A percentile compares a stretch with the other conserved stretches of the same genome.
Conservation (phyloP, 805 yeast species). For the Yarrowia yakushimensis region DNA sequence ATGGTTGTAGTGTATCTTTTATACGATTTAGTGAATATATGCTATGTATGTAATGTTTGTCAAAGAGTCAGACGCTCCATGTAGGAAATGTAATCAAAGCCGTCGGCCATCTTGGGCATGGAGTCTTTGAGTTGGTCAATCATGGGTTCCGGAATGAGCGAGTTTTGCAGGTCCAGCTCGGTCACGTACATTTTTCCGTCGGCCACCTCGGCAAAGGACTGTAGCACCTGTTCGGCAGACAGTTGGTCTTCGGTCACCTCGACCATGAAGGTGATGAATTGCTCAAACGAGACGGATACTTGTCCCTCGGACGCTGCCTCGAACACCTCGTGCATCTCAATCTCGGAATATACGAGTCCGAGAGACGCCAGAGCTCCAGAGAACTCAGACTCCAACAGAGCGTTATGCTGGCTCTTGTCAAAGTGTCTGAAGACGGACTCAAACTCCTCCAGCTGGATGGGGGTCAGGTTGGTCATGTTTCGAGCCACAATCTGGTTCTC, state of each 20-base stretch:
- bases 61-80: conserved; percentile 29
- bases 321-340: conserved; percentile 42
- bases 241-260: conserved; percentile 43
- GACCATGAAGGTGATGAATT: conserved; percentile 40
- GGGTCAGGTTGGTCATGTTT: conserved; percentile 38
- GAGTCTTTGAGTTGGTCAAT: conserved; percentile 34
- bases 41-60: too few relatives aligned
- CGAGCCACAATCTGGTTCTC: conserved; percentile 43
- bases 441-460: conserved; percentile 43
- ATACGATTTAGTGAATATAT: too few relatives aligned
- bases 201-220: conserved; percentile 43
- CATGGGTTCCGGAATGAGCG: conserved; percentile 38
- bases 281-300: conserved; percentile 35
- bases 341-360: conserved; percentile 41
- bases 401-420: conserved; percentile 40
- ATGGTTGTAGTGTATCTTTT: too few relatives aligned
- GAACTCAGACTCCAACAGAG: conserved; percentile 44
- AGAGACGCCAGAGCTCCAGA: conserved; percentile 44
- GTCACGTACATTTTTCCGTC: conserved; percentile 43
- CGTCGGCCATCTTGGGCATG: conserved; percentile 36
- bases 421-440: conserved; percentile 46
- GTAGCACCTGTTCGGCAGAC: conserved; percentile 40
- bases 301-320: conserved; percentile 33
- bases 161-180: conserved; percentile 41
- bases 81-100: conserved; percentile 36